These are phyloP conservation scores for Harrya chromipes DNA, from an alignment of 768 basidiomycete species.

Conservation along the genomic window DNA sequence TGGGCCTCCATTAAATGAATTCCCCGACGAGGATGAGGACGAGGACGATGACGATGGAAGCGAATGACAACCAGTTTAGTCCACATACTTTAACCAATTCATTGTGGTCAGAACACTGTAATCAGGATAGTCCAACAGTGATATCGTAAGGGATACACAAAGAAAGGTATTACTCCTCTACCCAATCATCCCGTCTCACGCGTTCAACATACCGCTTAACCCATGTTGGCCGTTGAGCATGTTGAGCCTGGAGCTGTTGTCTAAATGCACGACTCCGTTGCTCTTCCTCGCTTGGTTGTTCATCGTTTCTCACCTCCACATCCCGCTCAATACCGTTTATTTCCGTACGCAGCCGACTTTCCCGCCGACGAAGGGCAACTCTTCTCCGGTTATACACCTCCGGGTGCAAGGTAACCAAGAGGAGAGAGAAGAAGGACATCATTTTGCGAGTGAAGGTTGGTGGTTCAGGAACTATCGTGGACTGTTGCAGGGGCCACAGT, in stretches of 20 bases:
- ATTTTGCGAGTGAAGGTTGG: conserved; percentile 51
- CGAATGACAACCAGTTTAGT: conserved; percentile 30
- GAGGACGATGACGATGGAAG: conserved; percentile 51
- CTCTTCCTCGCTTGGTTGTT: conserved; percentile 34
- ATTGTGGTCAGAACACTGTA: not conserved
- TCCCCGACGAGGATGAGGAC: conserved; percentile 62
- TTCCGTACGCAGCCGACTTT: conserved; percentile 67
- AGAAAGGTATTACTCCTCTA: conserved; percentile 47
- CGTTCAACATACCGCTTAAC: conserved; percentile 61
- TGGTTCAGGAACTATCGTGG: conserved; percentile 27
- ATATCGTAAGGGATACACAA: not conserved
- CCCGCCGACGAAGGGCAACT: conserved; percentile 53
- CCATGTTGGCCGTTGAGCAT: conserved; percentile 57
- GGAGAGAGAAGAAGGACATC: conserved; percentile 51
- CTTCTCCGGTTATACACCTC: conserved; percentile 73
- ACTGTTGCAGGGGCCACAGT: conserved; percentile 35
- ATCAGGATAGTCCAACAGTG: conserved; percentile 1
- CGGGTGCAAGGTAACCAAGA: conserved; percentile 64
- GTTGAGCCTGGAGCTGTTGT: conserved; percentile 46
- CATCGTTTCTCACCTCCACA: conserved; percentile 27
- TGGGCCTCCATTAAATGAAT: conserved; percentile 42
- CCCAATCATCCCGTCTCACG: conserved; percentile 64
- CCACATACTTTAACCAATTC: not conserved
- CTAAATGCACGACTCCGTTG: conserved; percentile 28
- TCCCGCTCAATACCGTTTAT: conserved; percentile 39